A percentile compares a stretch with the other conserved stretches of the same genome.
Evolutionary conservation across 371 early-diverging fungal genomes (phyloP).

Genomic region (Lichtheimia hyalospora): DNA sequence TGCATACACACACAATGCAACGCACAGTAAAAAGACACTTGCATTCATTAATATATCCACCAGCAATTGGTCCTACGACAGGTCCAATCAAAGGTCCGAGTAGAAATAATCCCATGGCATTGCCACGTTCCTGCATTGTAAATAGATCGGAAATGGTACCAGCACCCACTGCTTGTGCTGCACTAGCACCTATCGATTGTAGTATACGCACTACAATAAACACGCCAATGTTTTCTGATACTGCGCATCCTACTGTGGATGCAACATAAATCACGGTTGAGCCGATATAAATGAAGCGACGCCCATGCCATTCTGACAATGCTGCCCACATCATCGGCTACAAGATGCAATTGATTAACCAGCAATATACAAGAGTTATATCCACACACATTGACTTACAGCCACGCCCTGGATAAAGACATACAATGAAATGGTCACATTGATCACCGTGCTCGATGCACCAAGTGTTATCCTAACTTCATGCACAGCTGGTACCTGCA

Average conservation of each 20-base stretch:
- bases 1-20: too few species aligned
- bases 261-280: constrained; percentile 57
- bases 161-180: constrained; percentile 72
- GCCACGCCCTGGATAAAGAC: constrained; percentile 42
- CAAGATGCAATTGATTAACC: neutral
- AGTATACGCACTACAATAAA: constrained; percentile 65
- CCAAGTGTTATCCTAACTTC: constrained; percentile 33
- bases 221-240: constrained; percentile 49
- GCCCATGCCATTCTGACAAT: constrained; percentile 65
- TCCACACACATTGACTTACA: constrained; percentile 17
- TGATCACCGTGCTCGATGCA: constrained; percentile 34
- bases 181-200: constrained; percentile 73
- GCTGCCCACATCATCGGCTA: constrained; percentile 72
- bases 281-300: constrained; percentile 62
- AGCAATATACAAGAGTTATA: neutral
- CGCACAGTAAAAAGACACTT: constrained; percentile 14
- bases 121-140: constrained; percentile 42
- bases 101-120: constrained; percentile 61
- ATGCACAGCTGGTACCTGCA: constrained; percentile 44
- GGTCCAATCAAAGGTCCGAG: constrained; percentile 62
- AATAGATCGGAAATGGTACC: constrained; percentile 46
- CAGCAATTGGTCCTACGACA: constrained; percentile 44
- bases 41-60: constrained; percentile 49
- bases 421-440: constrained; percentile 46
- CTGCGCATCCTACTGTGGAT: constrained; percentile 67